Conservation (phyloP, 2,329 filamentous ascomycete species). For the Colletotrichum somersetense region DNA sequence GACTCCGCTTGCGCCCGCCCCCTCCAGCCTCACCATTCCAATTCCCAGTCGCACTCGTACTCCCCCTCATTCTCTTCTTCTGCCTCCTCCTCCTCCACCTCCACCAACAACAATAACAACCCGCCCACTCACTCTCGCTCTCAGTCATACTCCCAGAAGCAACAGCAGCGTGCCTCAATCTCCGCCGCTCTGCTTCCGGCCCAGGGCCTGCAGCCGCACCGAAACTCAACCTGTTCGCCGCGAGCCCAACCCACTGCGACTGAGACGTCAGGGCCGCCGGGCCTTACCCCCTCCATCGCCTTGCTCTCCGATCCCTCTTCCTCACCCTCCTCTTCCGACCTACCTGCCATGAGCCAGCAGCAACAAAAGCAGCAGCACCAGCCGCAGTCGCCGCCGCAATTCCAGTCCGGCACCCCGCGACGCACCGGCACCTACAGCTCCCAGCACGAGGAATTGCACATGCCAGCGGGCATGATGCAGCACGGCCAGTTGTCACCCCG, state of each 20-base stretch:
- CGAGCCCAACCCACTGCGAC: slow-evolving; percentile 33
- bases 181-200: slow-evolving; percentile 41
- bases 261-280: slow-evolving; percentile 39
- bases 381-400: slow-evolving; percentile 53
- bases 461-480: slow-evolving; percentile 60
- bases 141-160: slow-evolving; percentile 22
- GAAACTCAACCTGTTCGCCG: slow-evolving; percentile 30
- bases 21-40: slow-evolving; percentile 31
- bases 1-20: slow-evolving; percentile 39
- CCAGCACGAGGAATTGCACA: slow-evolving; percentile 67
- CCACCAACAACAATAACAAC: background rate
- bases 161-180: slow-evolving; percentile 33
- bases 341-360: slow-evolving; percentile 41
- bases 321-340: slow-evolving; percentile 14
- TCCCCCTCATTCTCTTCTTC: background rate
- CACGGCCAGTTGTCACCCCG: slow-evolving; percentile 60
- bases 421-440: slow-evolving; percentile 56
- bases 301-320: slow-evolving; percentile 14
- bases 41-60: slow-evolving; percentile 12
- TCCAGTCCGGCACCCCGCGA: slow-evolving; percentile 52
- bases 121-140: slow-evolving; percentile 20
- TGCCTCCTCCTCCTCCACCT: background rate
- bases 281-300: slow-evolving; percentile 39
- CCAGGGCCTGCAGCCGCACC: slow-evolving; percentile 37
- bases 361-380: slow-evolving; percentile 38